Percentiles rank a stretch among this genome's conserved stretches.
phyloP scores from a whole-genome alignment of 1,284 basidiomycete species.

The Xerocomus minutiporus region DNA sequence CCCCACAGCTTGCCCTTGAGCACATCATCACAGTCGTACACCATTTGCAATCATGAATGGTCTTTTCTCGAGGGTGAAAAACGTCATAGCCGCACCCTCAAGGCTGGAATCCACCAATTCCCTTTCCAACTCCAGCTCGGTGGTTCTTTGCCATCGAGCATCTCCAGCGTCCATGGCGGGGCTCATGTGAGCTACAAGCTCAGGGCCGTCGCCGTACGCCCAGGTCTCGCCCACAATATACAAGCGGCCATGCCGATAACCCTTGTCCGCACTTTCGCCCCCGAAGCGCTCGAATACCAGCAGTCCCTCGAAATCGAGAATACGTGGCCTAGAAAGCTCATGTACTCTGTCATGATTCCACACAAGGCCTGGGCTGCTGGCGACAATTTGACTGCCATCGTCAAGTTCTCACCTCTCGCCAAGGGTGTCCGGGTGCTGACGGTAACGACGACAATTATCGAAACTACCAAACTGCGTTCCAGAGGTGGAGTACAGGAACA shows the following conservation, averaged over 20 bases:
- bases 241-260: slow-evolving; percentile 58
- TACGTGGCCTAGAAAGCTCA: slow-evolving; percentile 93
- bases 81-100: slow-evolving; percentile 79
- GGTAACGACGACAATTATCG: slow-evolving; percentile 69
- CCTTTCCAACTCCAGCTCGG: slow-evolving; percentile 84
- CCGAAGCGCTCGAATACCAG: slow-evolving; percentile 89
- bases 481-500: slow-evolving; percentile 57
- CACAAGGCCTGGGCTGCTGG: slow-evolving; percentile 91
- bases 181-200: slow-evolving; percentile 83
- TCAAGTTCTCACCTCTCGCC: slow-evolving; percentile 82
- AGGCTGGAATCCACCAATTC: slow-evolving; percentile 83
- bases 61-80: slow-evolving; percentile 81
- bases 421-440: slow-evolving; percentile 78
- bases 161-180: slow-evolving; percentile 57
- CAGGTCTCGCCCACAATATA: slow-evolving; percentile 73
- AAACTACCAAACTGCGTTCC: slow-evolving; percentile 56
- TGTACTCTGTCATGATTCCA: slow-evolving; percentile 84
- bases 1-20: slow-evolving; percentile 39
- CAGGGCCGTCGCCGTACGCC: slow-evolving; percentile 73
- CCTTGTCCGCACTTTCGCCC: slow-evolving; percentile 69
- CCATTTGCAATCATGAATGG: slow-evolving; percentile 80
- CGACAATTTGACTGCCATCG: slow-evolving; percentile 72
- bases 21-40: slow-evolving; percentile 54
- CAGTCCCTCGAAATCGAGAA: slow-evolving; percentile 94
- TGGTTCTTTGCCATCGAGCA: slow-evolving; percentile 74